phyloP scores from a whole-genome alignment of 805 yeast genomes.

The Saccharomycopsis fibuligera region DNA sequence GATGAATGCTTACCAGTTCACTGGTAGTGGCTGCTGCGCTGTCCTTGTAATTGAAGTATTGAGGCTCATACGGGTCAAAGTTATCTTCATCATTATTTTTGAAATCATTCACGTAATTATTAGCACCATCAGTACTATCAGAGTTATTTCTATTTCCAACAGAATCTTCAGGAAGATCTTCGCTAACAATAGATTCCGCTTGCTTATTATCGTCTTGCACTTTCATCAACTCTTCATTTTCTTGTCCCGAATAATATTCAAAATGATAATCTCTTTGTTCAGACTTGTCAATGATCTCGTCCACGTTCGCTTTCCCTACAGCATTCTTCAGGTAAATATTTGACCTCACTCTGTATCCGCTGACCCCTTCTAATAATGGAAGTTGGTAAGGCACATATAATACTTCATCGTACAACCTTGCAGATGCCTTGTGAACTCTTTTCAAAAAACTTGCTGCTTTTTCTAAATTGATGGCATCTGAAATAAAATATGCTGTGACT shows the following conservation, averaged over 20 bases:
- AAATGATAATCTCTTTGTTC: conserved; percentile 89
- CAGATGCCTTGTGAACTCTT: conserved; percentile 72
- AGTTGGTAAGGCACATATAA: conserved; percentile 82
- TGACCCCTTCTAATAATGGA: conserved; percentile 80
- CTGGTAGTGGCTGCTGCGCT: conserved; percentile 2
- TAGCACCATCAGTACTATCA: conserved; percentile 21
- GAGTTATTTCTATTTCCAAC: not conserved
- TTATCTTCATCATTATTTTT: conserved; percentile 36
- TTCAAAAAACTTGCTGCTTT: conserved; percentile 58
- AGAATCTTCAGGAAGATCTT: too few species aligned
- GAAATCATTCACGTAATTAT: conserved; percentile 26
- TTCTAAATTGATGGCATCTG: conserved; percentile 71
- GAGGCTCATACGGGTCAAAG: conserved; percentile 93
- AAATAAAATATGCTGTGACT: conserved; percentile 86
- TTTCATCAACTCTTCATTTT: conserved; percentile 35
- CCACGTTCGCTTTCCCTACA: conserved; percentile 47
- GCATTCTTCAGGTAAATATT: conserved; percentile 39
- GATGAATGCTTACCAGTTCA: conserved; percentile 6
- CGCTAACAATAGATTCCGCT: not conserved
- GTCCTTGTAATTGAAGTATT: conserved; percentile 57
- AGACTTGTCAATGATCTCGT: conserved; percentile 66
- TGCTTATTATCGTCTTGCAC: not conserved
- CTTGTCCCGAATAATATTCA: conserved; percentile 73
- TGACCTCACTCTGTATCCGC: conserved; percentile 70
- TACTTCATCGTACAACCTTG: conserved; percentile 88